These are phyloP conservation scores for Metschnikowia dekortorum DNA, from an alignment of 805 yeast genomes.

Conservation along the genomic window DNA sequence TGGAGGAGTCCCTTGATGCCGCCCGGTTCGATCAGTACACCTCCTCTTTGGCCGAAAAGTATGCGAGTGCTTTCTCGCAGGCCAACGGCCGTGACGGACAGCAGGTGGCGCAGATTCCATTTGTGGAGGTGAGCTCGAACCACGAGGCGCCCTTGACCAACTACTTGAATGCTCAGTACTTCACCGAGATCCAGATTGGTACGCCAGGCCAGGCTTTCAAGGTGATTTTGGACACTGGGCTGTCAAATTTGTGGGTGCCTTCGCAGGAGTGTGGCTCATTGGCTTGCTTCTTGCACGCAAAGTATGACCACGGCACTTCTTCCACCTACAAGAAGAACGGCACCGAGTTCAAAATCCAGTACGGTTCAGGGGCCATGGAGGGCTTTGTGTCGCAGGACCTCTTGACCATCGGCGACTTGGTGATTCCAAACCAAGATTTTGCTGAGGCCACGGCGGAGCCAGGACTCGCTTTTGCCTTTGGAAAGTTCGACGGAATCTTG, in stretches of 20 bases:
- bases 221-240: slow-evolving; percentile 94
- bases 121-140: slow-evolving; percentile 12
- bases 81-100: slow-evolving; percentile 17
- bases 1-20: slow-evolving; percentile 52
- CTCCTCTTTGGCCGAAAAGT: slow-evolving; percentile 57
- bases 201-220: slow-evolving; percentile 92
- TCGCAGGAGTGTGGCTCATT: slow-evolving; percentile 81
- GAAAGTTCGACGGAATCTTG: slow-evolving; percentile 95
- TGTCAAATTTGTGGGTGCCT: slow-evolving; percentile 97
- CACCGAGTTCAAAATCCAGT: slow-evolving; percentile 74
- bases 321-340: slow-evolving; percentile 85
- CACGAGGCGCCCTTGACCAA: slow-evolving; percentile 86
- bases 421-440: slow-evolving; percentile 84
- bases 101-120: slow-evolving; percentile 19
- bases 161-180: slow-evolving; percentile 94
- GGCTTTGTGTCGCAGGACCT: slow-evolving; percentile 90
- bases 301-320: slow-evolving; percentile 83
- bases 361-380: slow-evolving; percentile 90
- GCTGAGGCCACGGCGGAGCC: slow-evolving; percentile 98
- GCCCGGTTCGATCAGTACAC: slow-evolving; percentile 50
- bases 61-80: slow-evolving; percentile 45
- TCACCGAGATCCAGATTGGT: slow-evolving; percentile 84
- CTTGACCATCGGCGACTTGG: slow-evolving; percentile 75
- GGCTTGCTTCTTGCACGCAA: slow-evolving; percentile 91
- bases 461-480: slow-evolving; percentile 96